Evolutionary conservation across 805 yeast species (phyloP), one percentile per base, ranked within the genome.

Genomic region (Saccharomyces mikatae): DNA sequence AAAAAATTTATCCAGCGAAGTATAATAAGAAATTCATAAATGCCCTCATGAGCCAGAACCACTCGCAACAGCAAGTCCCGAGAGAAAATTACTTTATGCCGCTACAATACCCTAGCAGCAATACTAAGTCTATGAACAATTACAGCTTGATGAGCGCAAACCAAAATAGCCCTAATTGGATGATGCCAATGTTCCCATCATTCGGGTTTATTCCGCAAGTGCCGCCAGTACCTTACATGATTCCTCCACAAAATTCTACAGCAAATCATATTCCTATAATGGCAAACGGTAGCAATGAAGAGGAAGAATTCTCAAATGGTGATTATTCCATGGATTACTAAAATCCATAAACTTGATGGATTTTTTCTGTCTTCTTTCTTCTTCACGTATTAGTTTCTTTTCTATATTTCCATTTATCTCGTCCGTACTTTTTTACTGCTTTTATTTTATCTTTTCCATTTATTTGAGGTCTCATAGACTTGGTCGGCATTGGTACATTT

Each of bases 21-120:
- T 62, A 61, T 36, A 66, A 66, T 49, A 53, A 56, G n/a, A 67
- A 64, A 50, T 67, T 64, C 52, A 51, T 66, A 52, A 60, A 58
- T 48, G 68, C 66, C 24, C 51, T 65, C 54, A 54, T 64, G 47
- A 60, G 58, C 9, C 68, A 64, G 48, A 63, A 64, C 27, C 46
- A 47, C 49, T 26, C 49, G 24, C 56, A 27, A 41, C 54, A 41
- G 48, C 56, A 22, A 53, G 58, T 31, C 17, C 9, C 48, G 55
- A 55, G 17, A 52, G 58, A 36, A 36, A 36, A 36, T 36, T 36
- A 36, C 9, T 36, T 36, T 22, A 36, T 36, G 24, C 36, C 36
- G 17, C 36, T 31, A 5, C 44, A 36, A 11, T 36, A 36, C 17
- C 44, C 24, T 36, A 36, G 5, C 17, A 36, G 9, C 8, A 17